Evolutionary conservation across 208 protist species (phyloP).

Genomic region (Wallacemonas sp.): DNA sequence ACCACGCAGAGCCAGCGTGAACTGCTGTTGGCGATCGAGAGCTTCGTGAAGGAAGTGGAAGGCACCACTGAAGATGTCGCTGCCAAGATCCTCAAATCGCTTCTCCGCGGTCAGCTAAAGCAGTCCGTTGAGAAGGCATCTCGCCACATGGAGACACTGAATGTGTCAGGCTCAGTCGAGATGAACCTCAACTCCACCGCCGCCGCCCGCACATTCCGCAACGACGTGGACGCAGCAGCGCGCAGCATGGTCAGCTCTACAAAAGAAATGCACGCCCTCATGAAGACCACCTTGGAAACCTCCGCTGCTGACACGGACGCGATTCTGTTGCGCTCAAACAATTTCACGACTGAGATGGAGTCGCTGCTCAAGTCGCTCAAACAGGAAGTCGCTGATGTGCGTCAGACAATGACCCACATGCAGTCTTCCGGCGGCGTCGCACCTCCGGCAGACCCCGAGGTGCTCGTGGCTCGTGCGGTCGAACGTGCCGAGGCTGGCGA

Average conservation of each 20-base stretch:
- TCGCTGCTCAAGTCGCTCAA: constrained; percentile 35
- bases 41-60: constrained; percentile 69
- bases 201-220: constrained; percentile 57
- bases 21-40: constrained; percentile 62
- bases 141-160: constrained; percentile 55
- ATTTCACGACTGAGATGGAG: constrained; percentile 25
- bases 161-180: constrained; percentile 23
- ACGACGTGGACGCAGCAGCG: constrained; percentile 48
- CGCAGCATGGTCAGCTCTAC: constrained; percentile 31
- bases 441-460: constrained; percentile 52
- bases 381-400: constrained; percentile 52
- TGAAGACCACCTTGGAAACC: constrained; percentile 33
- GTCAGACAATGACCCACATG: constrained; percentile 28
- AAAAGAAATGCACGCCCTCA: constrained; percentile 31
- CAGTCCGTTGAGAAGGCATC: constrained; percentile 58
- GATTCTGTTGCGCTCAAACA: constrained; percentile 21
- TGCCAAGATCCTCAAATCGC: constrained; percentile 50
- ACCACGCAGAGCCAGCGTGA: constrained; percentile 59
- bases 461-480: constrained; percentile 55
- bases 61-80: constrained; percentile 46
- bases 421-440: constrained; percentile 12
- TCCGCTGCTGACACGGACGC: constrained; percentile 25
- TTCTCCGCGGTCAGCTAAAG: constrained; percentile 70
- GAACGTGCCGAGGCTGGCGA: constrained; percentile 53
- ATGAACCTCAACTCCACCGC: constrained; percentile 63